Base-by-base conservation (phyloP, 306 rosid genomes). In the Trifolium repens region DNA sequence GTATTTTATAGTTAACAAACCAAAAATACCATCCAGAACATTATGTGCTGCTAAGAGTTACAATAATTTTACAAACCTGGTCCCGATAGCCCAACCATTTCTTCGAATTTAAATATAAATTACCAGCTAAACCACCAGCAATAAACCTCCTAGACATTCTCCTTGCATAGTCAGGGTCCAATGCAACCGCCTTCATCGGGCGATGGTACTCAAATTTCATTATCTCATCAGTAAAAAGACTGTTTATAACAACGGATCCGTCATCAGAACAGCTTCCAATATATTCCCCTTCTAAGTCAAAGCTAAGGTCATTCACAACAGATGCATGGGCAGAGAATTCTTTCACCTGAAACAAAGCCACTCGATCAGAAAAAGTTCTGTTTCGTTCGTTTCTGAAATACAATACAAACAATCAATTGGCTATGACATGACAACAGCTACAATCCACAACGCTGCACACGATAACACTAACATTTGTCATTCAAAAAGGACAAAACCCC, bases 71-170 rank as follows among this genome's bases (percentile, higher is more conserved):
- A 77, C 86, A 81, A 58, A 94, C 97, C 98, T 94, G 99, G 64
- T 92, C 98, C 61, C 90, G 91, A 78, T 85, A 89, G 74, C 99
- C 97, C 60, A 94, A 80, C 99, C 99, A 94, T 87, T 88, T 89
- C 87, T 94, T 94, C 47, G 91, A 78, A 82, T 92, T 94, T 30
- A 84, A 82, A 86, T 92, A 92, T 53, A 94, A 86, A 79, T 90
- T 90, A 69, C 99, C 99, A n/a, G 93, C 96, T 76, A 94, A 87
- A 82, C 99, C 99, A 77, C 99, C 99, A 17, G 99, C 85, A 57
- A 87, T 93, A 88, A 90, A 96, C 86, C 99, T 88, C 86, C 89
- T 90, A 46, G 98, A 90, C 74, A 78, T 65, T 79, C 86, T 92
- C 81, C 77, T 92, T 37, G 83, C 84, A 87, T 96, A 96, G 19